These are phyloP conservation scores for Ceratopteris richardii DNA, from an alignment of 75 land plant species.

Conservation along the genomic window DNA sequence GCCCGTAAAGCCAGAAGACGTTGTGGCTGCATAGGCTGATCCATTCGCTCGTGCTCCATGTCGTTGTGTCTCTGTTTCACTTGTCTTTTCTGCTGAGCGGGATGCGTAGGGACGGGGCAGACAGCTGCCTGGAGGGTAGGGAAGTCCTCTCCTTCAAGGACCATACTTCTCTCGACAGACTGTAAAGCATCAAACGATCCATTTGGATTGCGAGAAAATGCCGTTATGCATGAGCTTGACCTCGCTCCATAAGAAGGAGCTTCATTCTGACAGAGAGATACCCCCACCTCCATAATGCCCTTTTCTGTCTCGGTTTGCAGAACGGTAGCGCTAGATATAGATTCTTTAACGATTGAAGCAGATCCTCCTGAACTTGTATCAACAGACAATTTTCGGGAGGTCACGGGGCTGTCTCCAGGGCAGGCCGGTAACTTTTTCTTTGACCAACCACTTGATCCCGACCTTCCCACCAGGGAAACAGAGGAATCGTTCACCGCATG, in stretches of 20 bases:
- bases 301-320: constrained; percentile 9
- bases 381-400: constrained; percentile 1
- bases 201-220: constrained; percentile 14
- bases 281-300: constrained; percentile 11
- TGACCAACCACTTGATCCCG: constrained; percentile 69
- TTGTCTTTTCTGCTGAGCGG: constrained; percentile 24
- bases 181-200: constrained; percentile 15
- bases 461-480: constrained; percentile 27
- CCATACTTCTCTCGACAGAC: constrained; percentile 27
- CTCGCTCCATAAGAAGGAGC: constrained; percentile 8
- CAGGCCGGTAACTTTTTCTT: no score
- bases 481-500: constrained; percentile 58
- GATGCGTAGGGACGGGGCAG: no score
- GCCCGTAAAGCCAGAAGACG: no score
- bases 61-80: constrained; percentile 48
- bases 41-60: constrained; percentile 20
- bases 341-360: constrained; percentile 11
- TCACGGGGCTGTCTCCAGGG: no score
- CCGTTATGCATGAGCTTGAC: constrained; percentile 14
- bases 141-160: constrained; percentile 90
- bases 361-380: neutral
- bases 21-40: no score
- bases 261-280: constrained; percentile 10
- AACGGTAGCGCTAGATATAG: no score
- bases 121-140: constrained; percentile 80